Evolutionary conservation across 1,139 yeast species (phyloP), one percentile per base, ranked within the genome.

Genomic region (Candida mesenterica): DNA sequence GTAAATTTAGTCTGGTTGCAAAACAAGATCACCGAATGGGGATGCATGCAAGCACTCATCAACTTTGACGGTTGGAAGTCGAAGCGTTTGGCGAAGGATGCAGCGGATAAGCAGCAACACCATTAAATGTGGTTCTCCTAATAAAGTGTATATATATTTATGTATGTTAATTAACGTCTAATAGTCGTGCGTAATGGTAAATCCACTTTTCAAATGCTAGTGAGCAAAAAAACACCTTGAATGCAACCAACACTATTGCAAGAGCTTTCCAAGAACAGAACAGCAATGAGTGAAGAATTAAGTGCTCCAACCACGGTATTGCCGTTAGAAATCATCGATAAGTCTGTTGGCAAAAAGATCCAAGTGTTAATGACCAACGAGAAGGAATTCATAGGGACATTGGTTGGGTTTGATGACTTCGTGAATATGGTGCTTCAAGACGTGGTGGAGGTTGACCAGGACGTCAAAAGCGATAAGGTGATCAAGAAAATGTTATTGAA

Each of bases 11-110:
- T 82, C 28, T 92, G 98, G 98, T 68, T 92, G 36, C 89, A 90
- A 50, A 88, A 86, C 53, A 92, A 92, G 62, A 86, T 92, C 41
- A 87, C 92, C 3, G 98, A 92, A 61, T 90, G 97, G 97, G 94
- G 94, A 2, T 80, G 87, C 53, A 92, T 92, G 98, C 98, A 92
- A 64, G 97, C 97, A 1, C 67, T 92, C 41, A 90, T 92, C 58
- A 96, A 92, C 61, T 92, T 86, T 59, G 97, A 92, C 59, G 95
- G 95, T 24, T 92, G 96, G 96, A 82, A 82, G 43, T 53, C 54
- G 12, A 66, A 64, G 39, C 38, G 46, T 12, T 23, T 35, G 18
- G 30, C 34, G 7, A 38, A 29, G 30, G 20, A 23, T 18, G 39
- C 31, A 7, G 34, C 24, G n/a, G 38, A 32, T 24, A 36, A 31